Base-by-base conservation (phyloP, 2,329 filamentous ascomycete genomes). In the Phaeosphaeriaceae sp. region DNA sequence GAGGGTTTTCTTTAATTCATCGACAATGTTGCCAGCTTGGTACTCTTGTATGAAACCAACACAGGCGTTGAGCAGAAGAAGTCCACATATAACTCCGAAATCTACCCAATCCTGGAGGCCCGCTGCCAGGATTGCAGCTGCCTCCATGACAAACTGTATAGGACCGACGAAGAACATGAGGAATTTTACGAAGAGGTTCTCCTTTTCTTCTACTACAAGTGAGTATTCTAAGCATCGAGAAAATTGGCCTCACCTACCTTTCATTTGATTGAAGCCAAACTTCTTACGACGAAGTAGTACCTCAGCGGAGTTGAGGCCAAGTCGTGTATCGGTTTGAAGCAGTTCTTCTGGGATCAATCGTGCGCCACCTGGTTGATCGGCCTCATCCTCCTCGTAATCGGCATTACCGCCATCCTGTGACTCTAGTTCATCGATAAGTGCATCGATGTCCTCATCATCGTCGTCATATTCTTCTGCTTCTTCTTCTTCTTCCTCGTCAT, bases 111-210 rank as follows among this genome's bases (percentile, higher is more conserved):
- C 89, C 75, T 89, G 76, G 34, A 96, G 84, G 85, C 89, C 89
- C 54, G 88, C 89, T 71, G 91, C 90, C 50, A 95, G 83, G 68
- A 92, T 80, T 62, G 88, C 88, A 54, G 90, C 89, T 75, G 85
- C 61, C 86, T 93, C 89, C 91, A 96, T 96, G 72, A 96, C 91
- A 76, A 93, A 93, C 74, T 95, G 91, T 61, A 96, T 93, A 18
- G 92, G 92, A 60, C 92, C 92, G 47, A 94, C 80, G 74, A 95
- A 95, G 79, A 89, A 94, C 64, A 83, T 81, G 17, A 85, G 67
- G 76, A 96, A 95, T 80, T 95, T 94, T 67, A 94, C 81, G 53
- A 92, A 76, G 50, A 92, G 68, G 68, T 92, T 95, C 76, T 92
- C 88, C 77, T 91, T 92, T 79, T 93, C 89, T 77, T 95, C 90